Evolutionary conservation across 306 rosid genomes (phyloP).

Genomic region (Inga oerstediana): DNA sequence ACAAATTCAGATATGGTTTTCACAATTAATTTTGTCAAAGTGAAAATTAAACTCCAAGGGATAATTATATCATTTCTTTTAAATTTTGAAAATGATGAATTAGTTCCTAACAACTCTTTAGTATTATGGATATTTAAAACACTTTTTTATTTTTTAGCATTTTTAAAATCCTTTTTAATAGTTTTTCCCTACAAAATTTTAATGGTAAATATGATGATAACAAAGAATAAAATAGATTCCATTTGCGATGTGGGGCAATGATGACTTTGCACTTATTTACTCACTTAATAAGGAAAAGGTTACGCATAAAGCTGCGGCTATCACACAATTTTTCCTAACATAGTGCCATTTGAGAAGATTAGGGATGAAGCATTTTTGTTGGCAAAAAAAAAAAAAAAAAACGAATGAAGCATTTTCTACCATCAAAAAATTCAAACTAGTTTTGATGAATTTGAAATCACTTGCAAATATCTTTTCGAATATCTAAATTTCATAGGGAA

Average conservation of each 20-base stretch:
- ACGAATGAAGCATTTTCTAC: neutral
- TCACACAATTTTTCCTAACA: neutral
- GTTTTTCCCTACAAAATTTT: no score
- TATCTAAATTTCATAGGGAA: neutral
- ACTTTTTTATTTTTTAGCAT: no score
- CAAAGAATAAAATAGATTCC: neutral
- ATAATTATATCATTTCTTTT: no score
- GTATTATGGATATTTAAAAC: no score
- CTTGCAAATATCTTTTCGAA: neutral
- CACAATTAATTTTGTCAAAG: no score
- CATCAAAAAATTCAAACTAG: neutral
- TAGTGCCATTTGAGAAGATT: neutral
- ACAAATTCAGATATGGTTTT: no score
- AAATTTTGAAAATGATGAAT: no score
- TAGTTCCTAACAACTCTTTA: rapidly evolving
- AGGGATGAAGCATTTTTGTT: neutral
- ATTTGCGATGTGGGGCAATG: neutral
- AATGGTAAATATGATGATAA: no score
- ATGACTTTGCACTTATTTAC: neutral
- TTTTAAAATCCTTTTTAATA: no score
- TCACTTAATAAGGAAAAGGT: neutral
- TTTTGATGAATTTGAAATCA: neutral
- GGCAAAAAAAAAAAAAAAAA: no score
- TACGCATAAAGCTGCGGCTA: neutral
- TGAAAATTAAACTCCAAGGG: no score